Percentiles rank a stretch among this genome's conserved stretches.
Conservation (phyloP, 2,329 filamentous ascomycete species). For the Metarhizium sp. region DNA sequence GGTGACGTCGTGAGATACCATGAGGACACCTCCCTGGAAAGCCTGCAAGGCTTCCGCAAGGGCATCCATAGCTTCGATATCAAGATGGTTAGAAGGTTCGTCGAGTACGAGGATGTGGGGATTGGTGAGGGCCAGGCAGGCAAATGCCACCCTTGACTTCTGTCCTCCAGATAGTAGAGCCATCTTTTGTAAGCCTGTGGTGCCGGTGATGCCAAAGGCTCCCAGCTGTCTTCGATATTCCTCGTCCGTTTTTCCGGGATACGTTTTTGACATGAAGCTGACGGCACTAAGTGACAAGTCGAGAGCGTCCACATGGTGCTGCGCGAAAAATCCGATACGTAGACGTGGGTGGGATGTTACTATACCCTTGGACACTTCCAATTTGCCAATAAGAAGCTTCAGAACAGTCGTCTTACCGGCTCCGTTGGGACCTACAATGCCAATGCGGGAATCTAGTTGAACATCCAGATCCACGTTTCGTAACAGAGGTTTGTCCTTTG, state of each 20-base stretch:
- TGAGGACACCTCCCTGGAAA: conserved; percentile 91
- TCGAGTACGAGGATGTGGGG: conserved; percentile 96
- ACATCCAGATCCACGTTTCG: conserved; percentile 89
- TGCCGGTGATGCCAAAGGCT: conserved; percentile 84
- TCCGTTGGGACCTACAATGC: conserved; percentile 98
- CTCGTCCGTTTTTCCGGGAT: conserved; percentile 86
- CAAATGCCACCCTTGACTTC: conserved; percentile 96
- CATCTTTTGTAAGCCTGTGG: conserved; percentile 95
- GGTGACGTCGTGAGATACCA: conserved; percentile 98
- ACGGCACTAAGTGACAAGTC: conserved; percentile 85
- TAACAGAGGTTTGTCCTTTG: conserved; percentile 67
- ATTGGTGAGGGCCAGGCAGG: conserved; percentile 87
- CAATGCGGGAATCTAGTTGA: conserved; percentile 94
- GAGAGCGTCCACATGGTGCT: conserved; percentile 95
- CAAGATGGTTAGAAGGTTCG: conserved; percentile 96
- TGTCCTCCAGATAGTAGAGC: conserved; percentile 89
- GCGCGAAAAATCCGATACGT: conserved; percentile 91
- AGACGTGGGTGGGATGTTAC: conserved; percentile 85
- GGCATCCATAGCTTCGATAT: conserved; percentile 99
- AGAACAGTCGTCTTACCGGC: conserved; percentile 98
- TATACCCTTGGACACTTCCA: conserved; percentile 65
- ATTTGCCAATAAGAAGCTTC: conserved; percentile 87
- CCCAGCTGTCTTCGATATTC: conserved; percentile 94
- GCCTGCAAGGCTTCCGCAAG: conserved; percentile 71
- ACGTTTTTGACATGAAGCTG: conserved; percentile 89